phyloP scores from a whole-genome alignment of 1,139 yeast species.

The Pichia terricola region DNA sequence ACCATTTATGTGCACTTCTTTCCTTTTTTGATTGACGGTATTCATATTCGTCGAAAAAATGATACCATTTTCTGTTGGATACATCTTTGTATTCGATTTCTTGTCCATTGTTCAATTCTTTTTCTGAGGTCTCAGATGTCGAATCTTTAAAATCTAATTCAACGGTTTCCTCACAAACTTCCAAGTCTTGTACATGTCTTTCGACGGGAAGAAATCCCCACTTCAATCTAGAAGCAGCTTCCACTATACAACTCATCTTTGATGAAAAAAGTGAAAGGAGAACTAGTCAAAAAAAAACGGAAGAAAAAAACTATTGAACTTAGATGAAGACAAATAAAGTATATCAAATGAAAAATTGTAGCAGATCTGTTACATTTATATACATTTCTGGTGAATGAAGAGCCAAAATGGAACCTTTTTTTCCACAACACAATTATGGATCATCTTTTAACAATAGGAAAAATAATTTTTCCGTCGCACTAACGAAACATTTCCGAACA shows the following conservation, averaged over 20 bases:
- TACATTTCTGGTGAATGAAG: too few species aligned
- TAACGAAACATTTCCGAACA: too few species aligned
- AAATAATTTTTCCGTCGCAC: too few species aligned
- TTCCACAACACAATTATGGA: too few species aligned
- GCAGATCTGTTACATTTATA: too few species aligned
- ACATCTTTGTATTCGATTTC: conserved; percentile 48
- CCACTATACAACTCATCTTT: background rate
- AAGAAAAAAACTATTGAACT: too few species aligned
- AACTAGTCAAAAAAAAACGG: too few species aligned
- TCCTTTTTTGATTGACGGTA: conserved; percentile 10
- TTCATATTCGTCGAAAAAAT: conserved; percentile 25
- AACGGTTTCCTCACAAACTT: background rate
- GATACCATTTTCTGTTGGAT: conserved; percentile 48
- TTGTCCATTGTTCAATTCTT: background rate
- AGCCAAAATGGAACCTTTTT: too few species aligned
- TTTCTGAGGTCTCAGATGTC: background rate
- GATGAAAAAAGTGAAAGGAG: too few species aligned
- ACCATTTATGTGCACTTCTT: conserved; percentile 7
- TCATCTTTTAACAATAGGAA: too few species aligned
- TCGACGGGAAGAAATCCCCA: background rate
- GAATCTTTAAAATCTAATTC: background rate
- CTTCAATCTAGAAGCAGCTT: background rate
- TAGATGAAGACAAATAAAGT: too few species aligned
- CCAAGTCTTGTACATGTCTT: background rate
- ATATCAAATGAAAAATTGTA: too few species aligned